Percentiles rank a stretch among this genome's conserved stretches.
phyloP scores from a whole-genome alignment of 805 yeast species.

The Candida nonsorbophila region DNA sequence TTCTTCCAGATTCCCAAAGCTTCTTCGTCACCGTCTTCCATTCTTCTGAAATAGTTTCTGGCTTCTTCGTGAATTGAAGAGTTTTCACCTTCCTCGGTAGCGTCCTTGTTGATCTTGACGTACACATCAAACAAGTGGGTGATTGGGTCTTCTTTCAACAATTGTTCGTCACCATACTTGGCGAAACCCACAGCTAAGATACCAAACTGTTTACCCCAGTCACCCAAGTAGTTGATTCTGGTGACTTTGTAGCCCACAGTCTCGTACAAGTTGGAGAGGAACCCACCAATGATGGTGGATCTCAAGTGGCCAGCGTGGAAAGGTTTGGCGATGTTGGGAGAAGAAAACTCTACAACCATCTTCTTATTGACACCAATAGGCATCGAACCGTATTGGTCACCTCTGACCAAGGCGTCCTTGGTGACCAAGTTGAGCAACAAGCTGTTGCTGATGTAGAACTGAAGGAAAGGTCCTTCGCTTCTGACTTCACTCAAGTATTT shows the following conservation, averaged over 20 bases:
- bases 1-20: conserved; percentile 77
- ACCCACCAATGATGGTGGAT: conserved; percentile 97
- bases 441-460: conserved; percentile 72
- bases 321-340: conserved; percentile 98
- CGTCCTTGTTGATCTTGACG: conserved; percentile 78
- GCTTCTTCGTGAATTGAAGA: conserved; percentile 71
- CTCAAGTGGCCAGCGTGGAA: conserved; percentile 99
- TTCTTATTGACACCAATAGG: conserved; percentile 74
- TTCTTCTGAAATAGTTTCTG: conserved; percentile 75
- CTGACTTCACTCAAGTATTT: conserved; percentile 63
- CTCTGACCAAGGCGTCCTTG: conserved; percentile 60
- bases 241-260: conserved; percentile 88
- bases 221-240: conserved; percentile 94
- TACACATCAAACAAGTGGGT: conserved; percentile 93
- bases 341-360: conserved; percentile 82
- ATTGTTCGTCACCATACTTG: conserved; percentile 76
- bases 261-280: conserved; percentile 84
- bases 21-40: conserved; percentile 90
- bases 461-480: conserved; percentile 87
- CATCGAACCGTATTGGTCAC: conserved; percentile 62
- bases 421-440: conserved; percentile 64
- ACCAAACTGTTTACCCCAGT: conserved; percentile 99
- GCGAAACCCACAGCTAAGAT: conserved; percentile 88
- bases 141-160: conserved; percentile 73
- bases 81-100: conserved; percentile 57